Evolutionary conservation across 2,329 filamentous ascomycete species (phyloP).

Genomic region (Chaetomium sp.): DNA sequence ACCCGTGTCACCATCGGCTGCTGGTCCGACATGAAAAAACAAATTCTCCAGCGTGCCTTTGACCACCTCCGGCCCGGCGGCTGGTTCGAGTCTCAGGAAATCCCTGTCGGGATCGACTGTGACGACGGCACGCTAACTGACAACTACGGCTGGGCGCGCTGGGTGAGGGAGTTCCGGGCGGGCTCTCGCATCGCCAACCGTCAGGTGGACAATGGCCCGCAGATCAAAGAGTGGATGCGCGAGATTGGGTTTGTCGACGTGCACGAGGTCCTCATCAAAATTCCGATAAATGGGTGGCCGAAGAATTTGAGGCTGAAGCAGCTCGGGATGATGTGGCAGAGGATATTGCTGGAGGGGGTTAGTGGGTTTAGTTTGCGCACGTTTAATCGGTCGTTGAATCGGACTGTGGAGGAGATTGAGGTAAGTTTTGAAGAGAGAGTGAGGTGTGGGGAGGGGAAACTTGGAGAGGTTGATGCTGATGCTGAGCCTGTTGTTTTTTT

Average conservation of each 20-base stretch:
- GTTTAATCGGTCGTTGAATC: conserved; percentile 32
- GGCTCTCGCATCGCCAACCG: conserved; percentile 18
- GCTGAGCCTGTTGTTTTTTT: background rate
- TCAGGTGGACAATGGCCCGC: conserved; percentile 14
- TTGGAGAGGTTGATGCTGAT: background rate
- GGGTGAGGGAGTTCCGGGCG: conserved; percentile 20
- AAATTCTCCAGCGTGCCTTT: conserved; percentile 48
- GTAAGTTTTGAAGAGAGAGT: conserved; percentile 26
- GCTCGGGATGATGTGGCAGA: conserved; percentile 28
- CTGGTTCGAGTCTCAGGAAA: conserved; percentile 51
- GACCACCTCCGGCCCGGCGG: conserved; percentile 44
- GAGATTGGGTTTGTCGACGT: conserved; percentile 30
- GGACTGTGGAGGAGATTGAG: conserved; percentile 43
- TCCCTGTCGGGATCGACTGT: conserved; percentile 23
- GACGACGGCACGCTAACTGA: conserved; percentile 25
- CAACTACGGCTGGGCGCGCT: conserved; percentile 16
- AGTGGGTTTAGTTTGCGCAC: conserved; percentile 28
- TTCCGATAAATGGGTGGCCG: conserved; percentile 33
- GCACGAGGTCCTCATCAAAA: conserved; percentile 24
- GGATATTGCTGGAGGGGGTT: conserved; percentile 26
- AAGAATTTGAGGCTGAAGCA: conserved; percentile 25
- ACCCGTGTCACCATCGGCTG: conserved; percentile 44
- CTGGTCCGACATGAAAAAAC: conserved; percentile 41
- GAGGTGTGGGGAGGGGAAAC: background rate
- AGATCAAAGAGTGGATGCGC: conserved; percentile 24